Evolutionary conservation across 192 early-diverging fungal species (phyloP).

Genomic region (Coemansia sp.): DNA sequence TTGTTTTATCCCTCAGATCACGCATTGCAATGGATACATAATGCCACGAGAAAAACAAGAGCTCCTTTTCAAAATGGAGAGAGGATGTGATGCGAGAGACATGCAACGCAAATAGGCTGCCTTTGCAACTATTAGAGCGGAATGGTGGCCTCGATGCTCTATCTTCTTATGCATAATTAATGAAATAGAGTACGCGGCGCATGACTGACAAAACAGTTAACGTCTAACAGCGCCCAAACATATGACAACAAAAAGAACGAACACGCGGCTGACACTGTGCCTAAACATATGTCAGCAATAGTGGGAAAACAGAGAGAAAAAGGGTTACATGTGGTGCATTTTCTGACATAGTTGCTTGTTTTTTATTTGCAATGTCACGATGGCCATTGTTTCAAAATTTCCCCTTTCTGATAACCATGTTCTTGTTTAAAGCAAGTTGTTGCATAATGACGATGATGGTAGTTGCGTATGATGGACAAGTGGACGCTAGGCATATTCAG

Average conservation of each 20-base stretch:
- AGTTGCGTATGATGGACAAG: background rate
- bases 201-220: background rate
- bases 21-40: background rate
- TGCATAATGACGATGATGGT: background rate
- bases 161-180: background rate
- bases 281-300: slow-evolving; percentile 45
- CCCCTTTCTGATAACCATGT: background rate
- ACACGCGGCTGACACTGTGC: slow-evolving; percentile 31
- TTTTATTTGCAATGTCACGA: slow-evolving; percentile 2
- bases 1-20: slow-evolving; percentile 1
- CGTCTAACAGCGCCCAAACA: background rate
- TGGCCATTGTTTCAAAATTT: background rate
- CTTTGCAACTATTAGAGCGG: background rate
- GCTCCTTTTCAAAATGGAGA: background rate
- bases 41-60: background rate
- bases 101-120: background rate
- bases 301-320: slow-evolving; percentile 1
- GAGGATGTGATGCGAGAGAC: background rate
- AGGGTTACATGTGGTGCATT: background rate
- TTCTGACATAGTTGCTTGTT: background rate
- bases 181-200: background rate
- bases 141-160: background rate
- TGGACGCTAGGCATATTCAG: background rate
- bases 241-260: background rate
- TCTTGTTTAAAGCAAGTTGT: background rate